Percentiles rank a stretch among this genome's conserved stretches.
Evolutionary conservation across 164 flowering plant species (phyloP).

Genomic region (Houttuynia cordata): DNA sequence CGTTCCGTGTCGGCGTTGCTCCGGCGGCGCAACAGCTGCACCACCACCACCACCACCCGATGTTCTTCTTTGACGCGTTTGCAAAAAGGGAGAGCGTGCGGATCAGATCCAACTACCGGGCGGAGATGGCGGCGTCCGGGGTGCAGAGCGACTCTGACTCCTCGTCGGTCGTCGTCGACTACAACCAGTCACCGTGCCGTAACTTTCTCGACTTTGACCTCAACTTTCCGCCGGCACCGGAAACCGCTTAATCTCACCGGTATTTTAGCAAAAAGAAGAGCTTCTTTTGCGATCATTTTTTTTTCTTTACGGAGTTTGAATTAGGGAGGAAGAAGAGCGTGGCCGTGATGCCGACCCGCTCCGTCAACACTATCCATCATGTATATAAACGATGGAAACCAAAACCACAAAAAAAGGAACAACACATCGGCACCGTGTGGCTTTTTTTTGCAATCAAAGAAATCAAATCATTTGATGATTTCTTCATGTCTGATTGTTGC

Average conservation of each 20-base stretch:
- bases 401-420: too few relatives aligned
- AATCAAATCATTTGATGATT: too few relatives aligned
- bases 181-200: conserved; percentile 13
- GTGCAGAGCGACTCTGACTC: conserved; percentile 51
- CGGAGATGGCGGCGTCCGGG: conserved; percentile 5
- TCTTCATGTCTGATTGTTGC: too few relatives aligned
- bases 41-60: conserved; percentile 5
- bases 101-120: neutral
- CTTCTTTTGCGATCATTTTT: neutral
- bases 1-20: conserved; percentile 6
- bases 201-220: conserved; percentile 31
- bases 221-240: conserved; percentile 39
- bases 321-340: neutral
- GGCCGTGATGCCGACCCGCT: too few relatives aligned
- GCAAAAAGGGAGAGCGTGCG: conserved; percentile 9
- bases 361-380: too few relatives aligned
- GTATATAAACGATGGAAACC: too few relatives aligned
- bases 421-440: too few relatives aligned
- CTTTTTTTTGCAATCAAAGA: too few relatives aligned
- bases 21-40: neutral
- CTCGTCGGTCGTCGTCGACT: conserved; percentile 31
- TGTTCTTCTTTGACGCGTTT: conserved; percentile 28
- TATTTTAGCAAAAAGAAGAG: neutral
- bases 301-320: neutral
- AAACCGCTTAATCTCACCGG: conserved; percentile 8